A percentile compares a stretch with the other conserved stretches of the same genome.
Conservation (phyloP, 441 rosid species). For the Erodium texanum region DNA sequence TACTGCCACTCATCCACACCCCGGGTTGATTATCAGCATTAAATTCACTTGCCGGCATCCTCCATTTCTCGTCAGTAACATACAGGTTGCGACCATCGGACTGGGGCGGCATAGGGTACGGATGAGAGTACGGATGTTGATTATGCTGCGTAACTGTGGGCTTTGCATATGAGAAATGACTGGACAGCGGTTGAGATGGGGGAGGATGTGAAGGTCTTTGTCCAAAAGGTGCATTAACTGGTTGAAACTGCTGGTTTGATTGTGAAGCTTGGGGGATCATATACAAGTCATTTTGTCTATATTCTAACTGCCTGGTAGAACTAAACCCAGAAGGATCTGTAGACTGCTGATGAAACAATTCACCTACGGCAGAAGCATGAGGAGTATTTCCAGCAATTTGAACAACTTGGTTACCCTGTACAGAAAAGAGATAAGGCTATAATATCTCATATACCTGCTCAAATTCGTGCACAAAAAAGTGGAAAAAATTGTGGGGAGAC, state of each 20-base stretch:
- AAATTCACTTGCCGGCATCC: constrained; percentile 56
- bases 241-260: constrained; percentile 64
- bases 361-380: constrained; percentile 38
- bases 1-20: constrained; percentile 62
- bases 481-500: constrained; percentile 15
- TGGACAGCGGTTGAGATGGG: constrained; percentile 47
- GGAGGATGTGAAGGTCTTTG: constrained; percentile 56
- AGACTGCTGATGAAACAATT: constrained; percentile 50
- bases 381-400: constrained; percentile 50
- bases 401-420: constrained; percentile 62
- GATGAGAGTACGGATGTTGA: constrained; percentile 59
- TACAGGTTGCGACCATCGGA: constrained; percentile 58
- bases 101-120: constrained; percentile 53
- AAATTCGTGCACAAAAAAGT: constrained; percentile 9
- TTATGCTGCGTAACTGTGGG: constrained; percentile 69
- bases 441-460: background rate
- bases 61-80: constrained; percentile 76
- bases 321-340: constrained; percentile 43
- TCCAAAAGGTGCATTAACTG: constrained; percentile 39
- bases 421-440: constrained; percentile 11
- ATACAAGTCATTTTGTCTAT: constrained; percentile 48
- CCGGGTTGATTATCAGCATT: constrained; percentile 49
- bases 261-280: constrained; percentile 67
- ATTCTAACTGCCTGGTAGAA: constrained; percentile 60
- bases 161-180: constrained; percentile 64